Conservation (phyloP, 495 filamentous ascomycete species). For the Hypoxylon trugodes region DNA sequence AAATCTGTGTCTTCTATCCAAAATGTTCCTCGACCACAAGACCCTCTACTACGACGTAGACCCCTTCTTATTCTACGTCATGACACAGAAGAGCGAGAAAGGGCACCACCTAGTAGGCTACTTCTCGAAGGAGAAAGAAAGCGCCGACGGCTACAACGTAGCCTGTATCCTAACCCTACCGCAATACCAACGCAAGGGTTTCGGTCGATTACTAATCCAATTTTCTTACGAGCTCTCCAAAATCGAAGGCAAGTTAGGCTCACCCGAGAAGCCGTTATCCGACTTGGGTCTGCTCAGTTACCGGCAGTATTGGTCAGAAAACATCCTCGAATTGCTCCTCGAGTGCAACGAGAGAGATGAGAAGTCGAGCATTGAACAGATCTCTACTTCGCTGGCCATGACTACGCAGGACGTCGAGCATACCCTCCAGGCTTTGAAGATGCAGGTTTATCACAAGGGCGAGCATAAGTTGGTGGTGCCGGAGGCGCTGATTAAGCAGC, state of each 20-base stretch:
- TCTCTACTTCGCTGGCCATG: conserved; percentile 85
- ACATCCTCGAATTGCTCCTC: conserved; percentile 82
- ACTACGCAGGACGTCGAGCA: conserved; percentile 94
- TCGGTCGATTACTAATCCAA: conserved; percentile 90
- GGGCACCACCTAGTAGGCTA: conserved; percentile 95
- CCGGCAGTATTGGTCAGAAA: conserved; percentile 96
- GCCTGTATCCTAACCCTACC: conserved; percentile 97
- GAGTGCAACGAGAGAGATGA: conserved; percentile 67
- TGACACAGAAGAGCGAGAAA: conserved; percentile 84
- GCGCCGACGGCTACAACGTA: conserved; percentile 93
- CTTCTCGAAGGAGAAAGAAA: conserved; percentile 98
- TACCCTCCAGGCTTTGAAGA: conserved; percentile 89
- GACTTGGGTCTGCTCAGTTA: conserved; percentile 93
- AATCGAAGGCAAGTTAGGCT: conserved; percentile 91
- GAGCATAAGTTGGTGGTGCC: conserved; percentile 91
- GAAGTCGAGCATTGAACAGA: conserved; percentile 79
- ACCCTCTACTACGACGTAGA: conserved; percentile 99
- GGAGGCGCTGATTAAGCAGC: conserved; percentile 70
- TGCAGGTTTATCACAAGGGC: conserved; percentile 92
- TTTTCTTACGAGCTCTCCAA: conserved; percentile 98
- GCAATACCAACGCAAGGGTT: conserved; percentile 94
- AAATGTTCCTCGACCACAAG: conserved; percentile 98
- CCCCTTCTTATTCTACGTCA: conserved; percentile 98
- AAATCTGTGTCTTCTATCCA: conserved; percentile 91
- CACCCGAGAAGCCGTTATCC: conserved; percentile 94